Evolutionary conservation across 2,329 filamentous ascomycete genomes (phyloP).

Genomic region (Trichoderma pleuroti): DNA sequence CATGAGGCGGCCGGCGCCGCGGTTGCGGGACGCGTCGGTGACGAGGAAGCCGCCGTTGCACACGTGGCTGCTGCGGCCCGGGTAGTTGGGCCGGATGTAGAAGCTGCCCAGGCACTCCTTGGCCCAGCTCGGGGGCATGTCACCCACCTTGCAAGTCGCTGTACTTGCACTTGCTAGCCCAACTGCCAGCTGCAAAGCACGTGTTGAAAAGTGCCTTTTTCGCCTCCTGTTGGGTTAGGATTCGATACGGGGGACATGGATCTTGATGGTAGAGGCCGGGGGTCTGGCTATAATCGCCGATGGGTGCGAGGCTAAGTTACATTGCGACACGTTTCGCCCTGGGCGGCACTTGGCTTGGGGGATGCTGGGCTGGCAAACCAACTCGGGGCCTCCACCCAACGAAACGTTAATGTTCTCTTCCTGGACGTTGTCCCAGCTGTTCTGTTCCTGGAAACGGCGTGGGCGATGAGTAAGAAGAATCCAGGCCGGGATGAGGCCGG

Average conservation of each 20-base stretch:
- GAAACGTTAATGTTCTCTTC: background rate
- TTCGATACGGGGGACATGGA: conserved; percentile 2
- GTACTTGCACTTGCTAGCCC: background rate
- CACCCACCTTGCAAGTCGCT: background rate
- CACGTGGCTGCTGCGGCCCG: conserved; percentile 83
- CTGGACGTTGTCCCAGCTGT: background rate
- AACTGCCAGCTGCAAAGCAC: conserved; percentile 9
- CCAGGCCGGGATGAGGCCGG: background rate
- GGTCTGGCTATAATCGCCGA: conserved; percentile 18
- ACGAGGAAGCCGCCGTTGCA: conserved; percentile 82
- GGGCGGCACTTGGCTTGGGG: background rate
- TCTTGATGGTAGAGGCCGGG: background rate
- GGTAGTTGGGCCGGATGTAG: conserved; percentile 93
- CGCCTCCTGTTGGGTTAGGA: background rate
- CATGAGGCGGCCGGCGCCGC: conserved; percentile 72
- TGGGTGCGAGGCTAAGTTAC: conserved; percentile 13
- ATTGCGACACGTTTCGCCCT: conserved; percentile 21
- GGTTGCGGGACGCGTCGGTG: conserved; percentile 68
- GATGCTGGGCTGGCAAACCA: background rate
- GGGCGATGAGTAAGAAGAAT: background rate
- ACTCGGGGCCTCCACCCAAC: background rate
- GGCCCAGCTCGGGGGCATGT: conserved; percentile 51
- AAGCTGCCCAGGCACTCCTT: conserved; percentile 83
- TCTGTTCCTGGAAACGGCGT: background rate
- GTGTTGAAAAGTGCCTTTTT: background rate